Evolutionary conservation across 2,329 filamentous ascomycete genomes (phyloP).

Genomic region (Aspergillus sergii): DNA sequence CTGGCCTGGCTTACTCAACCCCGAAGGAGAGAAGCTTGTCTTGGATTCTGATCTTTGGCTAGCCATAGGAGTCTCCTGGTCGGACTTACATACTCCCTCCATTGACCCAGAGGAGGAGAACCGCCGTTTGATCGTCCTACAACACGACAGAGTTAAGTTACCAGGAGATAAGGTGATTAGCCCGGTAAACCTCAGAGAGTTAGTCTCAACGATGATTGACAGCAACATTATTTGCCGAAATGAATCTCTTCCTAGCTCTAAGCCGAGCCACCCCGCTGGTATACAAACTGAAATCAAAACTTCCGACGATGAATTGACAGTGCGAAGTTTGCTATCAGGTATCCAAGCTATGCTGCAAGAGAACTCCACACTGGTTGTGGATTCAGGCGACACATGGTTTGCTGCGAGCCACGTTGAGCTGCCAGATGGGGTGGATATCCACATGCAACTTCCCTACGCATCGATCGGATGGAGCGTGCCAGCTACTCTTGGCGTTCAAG

Average conservation of each 20-base stretch:
- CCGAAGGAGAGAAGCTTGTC: constrained; percentile 3
- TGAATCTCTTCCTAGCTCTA: background rate
- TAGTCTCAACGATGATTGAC: background rate
- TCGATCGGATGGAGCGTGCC: constrained; percentile 15
- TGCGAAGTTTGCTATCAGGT: background rate
- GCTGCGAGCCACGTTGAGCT: constrained; percentile 4
- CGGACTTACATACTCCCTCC: background rate
- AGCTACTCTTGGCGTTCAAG: constrained; percentile 9
- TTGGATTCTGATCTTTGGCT: constrained; percentile 10
- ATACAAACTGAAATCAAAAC: background rate
- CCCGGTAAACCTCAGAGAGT: background rate
- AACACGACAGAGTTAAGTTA: background rate
- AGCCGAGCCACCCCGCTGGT: background rate
- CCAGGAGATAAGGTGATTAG: background rate
- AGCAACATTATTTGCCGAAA: background rate
- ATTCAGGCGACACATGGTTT: constrained; percentile 17
- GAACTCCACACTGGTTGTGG: constrained; percentile 5
- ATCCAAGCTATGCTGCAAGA: constrained; percentile 7
- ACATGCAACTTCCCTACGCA: constrained; percentile 14
- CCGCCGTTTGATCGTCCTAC: constrained; percentile 5
- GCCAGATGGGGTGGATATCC: constrained; percentile 6
- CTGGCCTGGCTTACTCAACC: constrained; percentile 7
- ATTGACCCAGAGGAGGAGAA: background rate
- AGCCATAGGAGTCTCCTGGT: constrained; percentile 7
- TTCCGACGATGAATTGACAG: background rate